These are phyloP conservation scores for Phylloporus scabripes DNA, from an alignment of 768 basidiomycete species.

Conservation along the genomic window DNA sequence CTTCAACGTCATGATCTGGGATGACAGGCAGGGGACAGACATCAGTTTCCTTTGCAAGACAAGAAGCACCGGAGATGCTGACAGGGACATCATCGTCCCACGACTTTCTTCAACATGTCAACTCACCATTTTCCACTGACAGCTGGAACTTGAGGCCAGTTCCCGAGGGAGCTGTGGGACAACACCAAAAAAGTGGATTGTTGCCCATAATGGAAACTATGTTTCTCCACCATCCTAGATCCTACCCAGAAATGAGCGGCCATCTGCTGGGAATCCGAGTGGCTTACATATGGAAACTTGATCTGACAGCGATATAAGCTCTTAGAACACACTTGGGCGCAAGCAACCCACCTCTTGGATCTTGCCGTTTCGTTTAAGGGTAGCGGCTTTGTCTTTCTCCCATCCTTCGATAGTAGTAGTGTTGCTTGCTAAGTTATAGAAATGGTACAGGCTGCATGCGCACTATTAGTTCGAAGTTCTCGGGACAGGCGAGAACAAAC, in stretches of 20 bases:
- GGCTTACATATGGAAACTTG: slow-evolving; percentile 86
- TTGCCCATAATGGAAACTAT: slow-evolving; percentile 71
- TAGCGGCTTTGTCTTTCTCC: slow-evolving; percentile 95
- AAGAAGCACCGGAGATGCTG: slow-evolving; percentile 4
- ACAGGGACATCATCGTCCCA: slow-evolving; percentile 3
- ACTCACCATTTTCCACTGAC: slow-evolving; percentile 70
- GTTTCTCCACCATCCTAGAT: slow-evolving; percentile 73
- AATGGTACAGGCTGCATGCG: slow-evolving; percentile 70
- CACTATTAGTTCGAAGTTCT: slow-evolving; percentile 13
- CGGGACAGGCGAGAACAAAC: slow-evolving; percentile 31
- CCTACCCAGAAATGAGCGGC: slow-evolving; percentile 39
- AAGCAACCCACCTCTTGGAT: slow-evolving; percentile 58
- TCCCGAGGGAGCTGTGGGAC: slow-evolving; percentile 62
- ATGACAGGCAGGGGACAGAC: slow-evolving; percentile 8
- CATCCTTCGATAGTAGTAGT: slow-evolving; percentile 95
- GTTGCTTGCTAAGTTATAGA: slow-evolving; percentile 70
- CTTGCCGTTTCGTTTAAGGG: slow-evolving; percentile 77
- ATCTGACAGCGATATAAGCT: slow-evolving; percentile 39
- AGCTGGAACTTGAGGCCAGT: slow-evolving; percentile 76
- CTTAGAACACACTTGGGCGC: not conserved
- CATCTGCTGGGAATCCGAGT: not conserved
- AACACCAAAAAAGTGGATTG: slow-evolving; percentile 79
- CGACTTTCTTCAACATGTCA: slow-evolving; percentile 11
- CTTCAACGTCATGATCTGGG: slow-evolving; percentile 34
- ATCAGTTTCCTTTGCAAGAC: slow-evolving; percentile 2